Evolutionary conservation across 805 yeast species (phyloP), one percentile per base, ranked within the genome.

Genomic region (Sugiyamaella mastotermitis): DNA sequence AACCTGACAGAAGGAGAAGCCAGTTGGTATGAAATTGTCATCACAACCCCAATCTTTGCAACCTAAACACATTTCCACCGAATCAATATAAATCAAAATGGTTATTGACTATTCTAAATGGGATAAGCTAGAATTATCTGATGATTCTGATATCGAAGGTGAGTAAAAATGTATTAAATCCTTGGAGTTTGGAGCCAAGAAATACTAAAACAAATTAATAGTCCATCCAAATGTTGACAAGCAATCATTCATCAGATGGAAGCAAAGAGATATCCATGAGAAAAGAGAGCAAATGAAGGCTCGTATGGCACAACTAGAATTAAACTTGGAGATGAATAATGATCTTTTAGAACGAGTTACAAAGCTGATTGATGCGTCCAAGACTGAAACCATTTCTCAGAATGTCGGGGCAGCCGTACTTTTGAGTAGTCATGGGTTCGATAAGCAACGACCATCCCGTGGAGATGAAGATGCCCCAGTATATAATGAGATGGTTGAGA

Each of bases 191-290:
- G 13, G 23, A 16, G n/a, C 22, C 20, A 15, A 19, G 8, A 9
- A 18, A 11, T 10, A 13, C 10, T n/a, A 7, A 38, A 34, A 27
- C 28, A 25, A 18, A 20, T 20, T 33, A 33, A 31, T 34, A 55
- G 97, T 90, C 11, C 99, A 92, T 58, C 99, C 97, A 43, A 92
- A 92, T 56, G 98, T 92, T 22, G 99, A 92, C 60, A 92, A 92
- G 58, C 68, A 66, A 27, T 88, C 97, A 1, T 90, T 92, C 50
- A 85, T 92, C 52, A 76, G 78, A 43, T 90, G 97, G 98, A 90
- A 86, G 57, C 99, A 92, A 64, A 82, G 95, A 54, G 95, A 88
- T 51, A 92, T 92, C 48, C 98, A 92, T 58, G 96, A 90, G 56
- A 82, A 87, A 62, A 78, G 99, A 46, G 73, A 70, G 28, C 84